Conservation (phyloP, 192 early-diverging fungal genomes). For the Coemansia sp. region DNA sequence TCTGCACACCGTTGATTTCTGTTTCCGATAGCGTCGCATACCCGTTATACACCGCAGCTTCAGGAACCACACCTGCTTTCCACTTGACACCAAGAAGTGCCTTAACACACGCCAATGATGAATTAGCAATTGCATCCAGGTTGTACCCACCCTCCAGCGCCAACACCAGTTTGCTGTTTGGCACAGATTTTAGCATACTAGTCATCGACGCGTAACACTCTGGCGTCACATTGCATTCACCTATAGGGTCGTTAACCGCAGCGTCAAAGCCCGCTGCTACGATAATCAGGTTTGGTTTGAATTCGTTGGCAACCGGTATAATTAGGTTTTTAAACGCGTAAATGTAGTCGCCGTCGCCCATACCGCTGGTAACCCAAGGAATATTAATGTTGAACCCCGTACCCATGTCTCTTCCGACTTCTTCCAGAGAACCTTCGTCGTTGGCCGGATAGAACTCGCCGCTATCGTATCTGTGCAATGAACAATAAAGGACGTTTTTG, state of each 20-base stretch:
- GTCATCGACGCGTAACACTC: slow-evolving; percentile 87
- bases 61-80: slow-evolving; percentile 30
- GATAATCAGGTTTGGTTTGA: slow-evolving; percentile 77
- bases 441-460: slow-evolving; percentile 77
- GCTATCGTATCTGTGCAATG: slow-evolving; percentile 83
- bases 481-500: slow-evolving; percentile 78
- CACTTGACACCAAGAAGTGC: slow-evolving; percentile 66
- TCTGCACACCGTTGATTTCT: slow-evolving; percentile 35
- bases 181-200: slow-evolving; percentile 69
- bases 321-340: slow-evolving; percentile 77
- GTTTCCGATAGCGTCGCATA: slow-evolving; percentile 40
- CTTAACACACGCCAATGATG: slow-evolving; percentile 72
- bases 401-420: slow-evolving; percentile 66
- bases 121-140: slow-evolving; percentile 69
- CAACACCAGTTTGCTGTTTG: slow-evolving; percentile 71
- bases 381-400: slow-evolving; percentile 81
- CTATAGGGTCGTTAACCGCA: slow-evolving; percentile 78
- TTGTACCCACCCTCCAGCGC: slow-evolving; percentile 92
- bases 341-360: slow-evolving; percentile 86
- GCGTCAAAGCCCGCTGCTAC: slow-evolving; percentile 94
- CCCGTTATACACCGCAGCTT: slow-evolving; percentile 22
- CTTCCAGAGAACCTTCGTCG: slow-evolving; percentile 56
- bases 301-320: slow-evolving; percentile 82
- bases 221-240: slow-evolving; percentile 78
- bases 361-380: slow-evolving; percentile 73